Percentiles rank a stretch among this genome's conserved stretches.
phyloP scores from a whole-genome alignment of 2,329 filamentous ascomycete genomes.

The Epichloe elymi region DNA sequence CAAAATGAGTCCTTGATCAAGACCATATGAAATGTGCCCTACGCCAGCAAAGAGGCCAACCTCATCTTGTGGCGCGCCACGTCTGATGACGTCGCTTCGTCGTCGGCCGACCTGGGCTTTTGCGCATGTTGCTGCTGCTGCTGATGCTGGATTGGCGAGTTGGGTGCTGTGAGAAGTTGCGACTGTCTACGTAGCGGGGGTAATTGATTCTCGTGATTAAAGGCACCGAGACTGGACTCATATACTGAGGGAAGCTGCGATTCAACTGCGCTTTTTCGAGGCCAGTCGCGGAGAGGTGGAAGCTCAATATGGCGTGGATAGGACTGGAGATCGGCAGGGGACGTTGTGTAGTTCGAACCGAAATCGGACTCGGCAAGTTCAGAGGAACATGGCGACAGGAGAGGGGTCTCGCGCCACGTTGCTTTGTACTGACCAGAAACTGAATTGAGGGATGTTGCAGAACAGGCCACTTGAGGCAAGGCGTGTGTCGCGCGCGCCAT shows the following conservation, averaged over 20 bases:
- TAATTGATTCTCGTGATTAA: neutral
- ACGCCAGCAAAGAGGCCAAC: neutral
- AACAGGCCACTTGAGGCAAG: neutral
- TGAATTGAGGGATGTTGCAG: neutral
- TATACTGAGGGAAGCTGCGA: slow-evolving; percentile 15
- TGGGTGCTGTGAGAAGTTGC: slow-evolving; percentile 1
- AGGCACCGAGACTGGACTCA: too few relatives aligned
- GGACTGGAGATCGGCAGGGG: slow-evolving; percentile 30
- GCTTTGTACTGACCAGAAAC: neutral
- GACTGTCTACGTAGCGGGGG: neutral
- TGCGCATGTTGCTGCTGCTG: neutral
- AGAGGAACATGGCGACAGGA: slow-evolving; percentile 27
- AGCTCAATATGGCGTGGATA: slow-evolving; percentile 28
- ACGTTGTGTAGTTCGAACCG: slow-evolving; percentile 48
- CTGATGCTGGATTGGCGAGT: neutral
- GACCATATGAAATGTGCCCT: neutral
- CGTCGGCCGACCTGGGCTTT: neutral
- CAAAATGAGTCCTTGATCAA: too few relatives aligned
- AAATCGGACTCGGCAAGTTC: slow-evolving; percentile 50
- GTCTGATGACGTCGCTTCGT: neutral
- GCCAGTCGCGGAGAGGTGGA: slow-evolving; percentile 20
- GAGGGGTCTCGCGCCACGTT: slow-evolving; percentile 18
- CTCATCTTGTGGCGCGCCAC: neutral
- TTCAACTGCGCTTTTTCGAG: slow-evolving; percentile 3
- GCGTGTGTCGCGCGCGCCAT: neutral